Base-by-base conservation (phyloP, 495 filamentous ascomycete species). In the Aspergillus cristatus region DNA sequence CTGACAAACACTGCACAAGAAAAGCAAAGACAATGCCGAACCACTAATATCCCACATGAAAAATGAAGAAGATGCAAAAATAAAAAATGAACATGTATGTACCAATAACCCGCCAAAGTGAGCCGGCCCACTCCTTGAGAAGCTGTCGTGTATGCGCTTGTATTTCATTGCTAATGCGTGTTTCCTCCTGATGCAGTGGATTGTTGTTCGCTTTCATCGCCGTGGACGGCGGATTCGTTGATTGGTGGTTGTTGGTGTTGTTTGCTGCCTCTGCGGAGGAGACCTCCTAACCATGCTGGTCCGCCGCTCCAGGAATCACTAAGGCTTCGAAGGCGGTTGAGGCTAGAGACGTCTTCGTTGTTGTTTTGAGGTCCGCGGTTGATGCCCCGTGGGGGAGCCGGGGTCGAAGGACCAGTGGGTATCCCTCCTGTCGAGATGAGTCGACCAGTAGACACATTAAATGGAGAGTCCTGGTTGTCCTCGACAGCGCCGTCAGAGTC, bases 241-340 rank as follows among this genome's bases (percentile, higher is more conserved):
- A 8, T 24, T 4, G 20, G 4, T 8, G 4, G 20, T 24, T 4
- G 20, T 24, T 35, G 34, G 1, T 34, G 31, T 11, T 18, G 32
- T 24, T 34, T 50, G 29, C 55, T 36, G 14, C 48, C 47, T 25
- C 20, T 24, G 20, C 20, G 20, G 8, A 24, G 20, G 20, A 24
- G 4, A 24, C 57, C 58, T n/a, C 65, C 63, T 12, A 69, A 42
- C 65, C 65, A 69, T 7, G 60, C 60, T n/a, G 67, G 40, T 0
- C 58, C 53, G 35, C 55, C 62, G 28, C 47, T 61, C 58, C 58
- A 61, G 1, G 65, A 67, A 41, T 69, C 65, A 45, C 65, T 69
- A 25, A 69, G 44, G 37, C 65, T 69, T 45, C 65, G 60, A 6
- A 67, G 48, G 14, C 63, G 57, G 14, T 35, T 53, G 7, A 46